Conservation (phyloP, 306 rosid species). For the Inga oerstediana region DNA sequence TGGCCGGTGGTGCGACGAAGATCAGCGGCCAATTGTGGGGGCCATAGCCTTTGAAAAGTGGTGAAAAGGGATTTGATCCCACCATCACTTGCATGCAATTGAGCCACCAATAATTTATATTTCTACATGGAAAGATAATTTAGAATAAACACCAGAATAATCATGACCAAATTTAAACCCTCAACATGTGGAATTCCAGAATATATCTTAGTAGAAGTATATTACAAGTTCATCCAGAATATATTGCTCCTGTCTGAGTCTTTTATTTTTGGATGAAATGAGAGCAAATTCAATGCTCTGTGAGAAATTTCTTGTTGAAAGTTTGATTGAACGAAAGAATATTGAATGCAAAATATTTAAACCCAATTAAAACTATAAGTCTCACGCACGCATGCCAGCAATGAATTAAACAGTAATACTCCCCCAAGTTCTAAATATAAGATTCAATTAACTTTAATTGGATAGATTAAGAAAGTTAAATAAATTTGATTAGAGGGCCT, state of each 20-base stretch:
- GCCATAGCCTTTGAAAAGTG: too few relatives aligned
- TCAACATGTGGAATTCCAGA: neutral
- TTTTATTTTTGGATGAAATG: slow-evolving; percentile 13
- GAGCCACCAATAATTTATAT: too few relatives aligned
- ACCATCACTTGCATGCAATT: too few relatives aligned
- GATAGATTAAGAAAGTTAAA: too few relatives aligned
- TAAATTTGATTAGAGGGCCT: too few relatives aligned
- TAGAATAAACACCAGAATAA: neutral
- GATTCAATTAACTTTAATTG: too few relatives aligned
- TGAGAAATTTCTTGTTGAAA: neutral
- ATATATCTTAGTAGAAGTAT: neutral
- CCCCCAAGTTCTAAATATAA: too few relatives aligned
- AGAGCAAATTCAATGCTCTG: slow-evolving; percentile 6
- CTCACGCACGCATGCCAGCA: neutral
- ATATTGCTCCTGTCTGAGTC: neutral
- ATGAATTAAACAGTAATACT: neutral
- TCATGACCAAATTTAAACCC: neutral
- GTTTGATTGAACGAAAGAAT: neutral
- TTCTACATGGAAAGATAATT: neutral
- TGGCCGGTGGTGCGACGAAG: too few relatives aligned
- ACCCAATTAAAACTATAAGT: slow-evolving; percentile 5
- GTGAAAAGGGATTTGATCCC: too few relatives aligned
- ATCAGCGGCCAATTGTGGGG: too few relatives aligned
- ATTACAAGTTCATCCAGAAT: neutral
- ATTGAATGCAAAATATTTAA: slow-evolving; percentile 5